phyloP scores from a whole-genome alignment of 179 eudicot species.

The Silene vulgaris region DNA sequence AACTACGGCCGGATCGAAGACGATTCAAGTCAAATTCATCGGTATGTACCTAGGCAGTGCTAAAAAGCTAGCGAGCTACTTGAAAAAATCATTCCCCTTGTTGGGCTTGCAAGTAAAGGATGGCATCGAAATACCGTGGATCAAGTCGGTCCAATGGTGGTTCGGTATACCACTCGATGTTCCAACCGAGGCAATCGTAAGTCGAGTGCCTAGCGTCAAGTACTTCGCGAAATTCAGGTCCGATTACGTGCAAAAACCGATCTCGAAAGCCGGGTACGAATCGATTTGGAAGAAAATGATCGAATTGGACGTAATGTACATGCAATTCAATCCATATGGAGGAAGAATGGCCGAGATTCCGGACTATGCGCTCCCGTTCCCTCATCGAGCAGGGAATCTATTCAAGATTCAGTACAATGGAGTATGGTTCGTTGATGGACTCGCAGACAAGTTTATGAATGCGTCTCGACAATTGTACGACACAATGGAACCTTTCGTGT shows the following conservation, averaged over 20 bases:
- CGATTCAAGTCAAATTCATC: constrained; percentile 24
- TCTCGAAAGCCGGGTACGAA: constrained; percentile 24
- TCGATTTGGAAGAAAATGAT: constrained; percentile 34
- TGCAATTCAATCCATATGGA: constrained; percentile 37
- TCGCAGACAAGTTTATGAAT: not conserved
- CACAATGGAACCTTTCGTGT: constrained; percentile 31
- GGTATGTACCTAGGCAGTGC: constrained; percentile 29
- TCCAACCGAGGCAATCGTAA: constrained; percentile 15
- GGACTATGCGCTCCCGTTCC: constrained; percentile 25
- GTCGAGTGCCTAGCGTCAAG: constrained; percentile 3
- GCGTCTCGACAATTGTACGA: constrained; percentile 23
- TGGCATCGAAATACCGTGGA: constrained; percentile 31
- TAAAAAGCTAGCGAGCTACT: constrained; percentile 8
- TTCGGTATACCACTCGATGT: constrained; percentile 12
- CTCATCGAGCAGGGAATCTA: constrained; percentile 31
- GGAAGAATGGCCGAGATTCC: constrained; percentile 28
- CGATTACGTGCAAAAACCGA: constrained; percentile 30
- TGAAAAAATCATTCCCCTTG: constrained; percentile 19
- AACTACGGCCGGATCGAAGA: constrained; percentile 13
- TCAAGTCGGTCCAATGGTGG: constrained; percentile 25
- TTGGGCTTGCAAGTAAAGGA: constrained; percentile 24
- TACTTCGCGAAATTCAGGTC: constrained; percentile 25
- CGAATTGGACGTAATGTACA: constrained; percentile 16
- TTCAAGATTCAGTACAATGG: constrained; percentile 34
- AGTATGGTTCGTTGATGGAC: constrained; percentile 21